phyloP scores from a whole-genome alignment of 2,329 filamentous ascomycete species.

The Hypoxylon sp. region DNA sequence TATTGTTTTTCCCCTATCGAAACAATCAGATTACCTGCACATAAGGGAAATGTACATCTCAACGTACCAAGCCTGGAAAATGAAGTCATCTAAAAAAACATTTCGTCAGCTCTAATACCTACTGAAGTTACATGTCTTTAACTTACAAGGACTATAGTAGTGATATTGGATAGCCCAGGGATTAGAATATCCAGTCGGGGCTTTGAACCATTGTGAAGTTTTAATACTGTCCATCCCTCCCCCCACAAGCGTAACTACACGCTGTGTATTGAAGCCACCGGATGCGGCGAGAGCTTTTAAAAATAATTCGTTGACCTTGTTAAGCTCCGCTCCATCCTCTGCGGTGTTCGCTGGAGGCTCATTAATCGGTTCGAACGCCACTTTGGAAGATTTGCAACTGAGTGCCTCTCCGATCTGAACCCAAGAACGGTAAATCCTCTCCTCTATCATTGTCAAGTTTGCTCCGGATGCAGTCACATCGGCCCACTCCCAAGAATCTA shows the following conservation, averaged over 20 bases:
- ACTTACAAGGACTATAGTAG: constrained; percentile 67
- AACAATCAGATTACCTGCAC: constrained; percentile 8
- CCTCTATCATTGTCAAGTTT: neutral
- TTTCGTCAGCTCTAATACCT: neutral
- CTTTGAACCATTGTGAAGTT: constrained; percentile 68
- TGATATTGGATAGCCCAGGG: constrained; percentile 74
- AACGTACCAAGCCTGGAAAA: neutral
- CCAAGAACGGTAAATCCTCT: neutral
- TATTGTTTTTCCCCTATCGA: constrained; percentile 69
- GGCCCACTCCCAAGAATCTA: neutral
- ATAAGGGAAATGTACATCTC: neutral
- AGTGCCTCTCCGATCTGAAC: neutral
- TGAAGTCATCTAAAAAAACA: neutral
- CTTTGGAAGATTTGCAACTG: neutral
- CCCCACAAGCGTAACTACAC: constrained; percentile 70
- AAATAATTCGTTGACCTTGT: constrained; percentile 71
- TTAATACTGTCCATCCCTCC: constrained; percentile 65
- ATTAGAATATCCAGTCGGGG: constrained; percentile 64
- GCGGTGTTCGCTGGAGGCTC: neutral
- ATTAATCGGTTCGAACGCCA: constrained; percentile 2
- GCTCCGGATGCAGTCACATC: neutral
- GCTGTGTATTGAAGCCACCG: constrained; percentile 68
- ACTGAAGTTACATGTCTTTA: neutral
- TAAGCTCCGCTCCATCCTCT: constrained; percentile 59
- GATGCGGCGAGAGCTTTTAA: constrained; percentile 66